Base-by-base conservation (phyloP, 768 basidiomycete genomes). In the Calocybe cyanea region DNA sequence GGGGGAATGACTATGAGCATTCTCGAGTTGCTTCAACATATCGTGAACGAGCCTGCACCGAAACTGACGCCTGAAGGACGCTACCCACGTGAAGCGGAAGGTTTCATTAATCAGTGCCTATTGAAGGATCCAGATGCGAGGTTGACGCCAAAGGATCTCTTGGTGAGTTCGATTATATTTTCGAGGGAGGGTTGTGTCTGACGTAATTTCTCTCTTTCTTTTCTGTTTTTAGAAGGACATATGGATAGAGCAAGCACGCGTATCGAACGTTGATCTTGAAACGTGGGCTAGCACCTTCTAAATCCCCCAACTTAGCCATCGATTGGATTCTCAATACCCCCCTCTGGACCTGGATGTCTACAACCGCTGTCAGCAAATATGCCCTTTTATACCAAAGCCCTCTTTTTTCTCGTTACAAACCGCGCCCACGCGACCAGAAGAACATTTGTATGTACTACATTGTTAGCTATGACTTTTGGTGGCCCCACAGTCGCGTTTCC, bases 1-100 rank as follows among this genome's bases (percentile, higher is more conserved):
- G 90, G 92, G 1, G 89, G 87, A 23, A 93, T 92, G 87, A 96
- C 92, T 54, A 97, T 99, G 94, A 90, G 87, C 58, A 98, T 99
- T 64, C 68, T 99, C 54, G 96, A 99, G 69, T 65, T 99, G 42
- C 69, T 99, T 51, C 96, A 98, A 62, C 92, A 97, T 62, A 98
- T 99, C 57, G 96, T 99, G 42, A 97, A 98, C 60, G 96, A 98
- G 68, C 92, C 95, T 47, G 95, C 96, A 20, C 96, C 96, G 33
- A 75, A 80, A 59, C 65, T 99, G 53, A 84, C 83, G 9, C 80
- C 83, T 1, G 83, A 87, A 47, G 85, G 84, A 28, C 76, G 73
- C 34, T 78, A 71, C 73, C 85, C 88, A 2, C 63, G 65, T 43
- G 79, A 85, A 60, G 87, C 89, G 18, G 88, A 91, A 56, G 72